A percentile compares a stretch with the other conserved stretches of the same genome.
phyloP scores from a whole-genome alignment of 352 stramenopile genomes.

The Pythium sp. region DNA sequence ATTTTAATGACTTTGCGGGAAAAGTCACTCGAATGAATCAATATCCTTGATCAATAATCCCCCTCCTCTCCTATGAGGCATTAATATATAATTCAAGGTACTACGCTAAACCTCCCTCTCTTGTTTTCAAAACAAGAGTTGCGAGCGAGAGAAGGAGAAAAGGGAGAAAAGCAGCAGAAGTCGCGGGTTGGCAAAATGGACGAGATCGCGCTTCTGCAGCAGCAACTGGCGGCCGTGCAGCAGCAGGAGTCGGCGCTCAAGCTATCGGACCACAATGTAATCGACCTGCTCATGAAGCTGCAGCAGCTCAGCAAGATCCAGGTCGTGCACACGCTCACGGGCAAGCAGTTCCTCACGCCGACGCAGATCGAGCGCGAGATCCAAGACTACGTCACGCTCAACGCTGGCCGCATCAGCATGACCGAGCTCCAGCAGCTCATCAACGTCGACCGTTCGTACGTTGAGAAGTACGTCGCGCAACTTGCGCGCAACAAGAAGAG shows the following conservation, averaged over 20 bases:
- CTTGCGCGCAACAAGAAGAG: slow-evolving; percentile 34
- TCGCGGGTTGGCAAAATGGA: slow-evolving; percentile 39
- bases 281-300: slow-evolving; percentile 77
- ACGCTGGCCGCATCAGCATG: slow-evolving; percentile 64
- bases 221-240: slow-evolving; percentile 76
- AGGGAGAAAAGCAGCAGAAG: background rate
- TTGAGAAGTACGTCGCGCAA: slow-evolving; percentile 57
- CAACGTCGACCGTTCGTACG: slow-evolving; percentile 69
- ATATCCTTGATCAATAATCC: background rate
- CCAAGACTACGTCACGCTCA: slow-evolving; percentile 61
- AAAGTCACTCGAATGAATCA: too few relatives aligned
- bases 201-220: slow-evolving; percentile 79
- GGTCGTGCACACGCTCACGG: slow-evolving; percentile 76
- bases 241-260: slow-evolving; percentile 75
- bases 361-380: slow-evolving; percentile 72
- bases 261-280: slow-evolving; percentile 80
- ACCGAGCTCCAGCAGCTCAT: slow-evolving; percentile 62
- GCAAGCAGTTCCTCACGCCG: slow-evolving; percentile 80
- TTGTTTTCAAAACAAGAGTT: background rate
- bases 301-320: slow-evolving; percentile 73
- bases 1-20: too few relatives aligned
- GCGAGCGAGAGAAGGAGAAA: background rate
- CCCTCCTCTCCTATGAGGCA: background rate
- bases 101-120: too few relatives aligned
- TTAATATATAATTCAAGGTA: background rate